Conservation (phyloP, 176 grass and related monocot species). For the Cenchrus fungigraminus region DNA sequence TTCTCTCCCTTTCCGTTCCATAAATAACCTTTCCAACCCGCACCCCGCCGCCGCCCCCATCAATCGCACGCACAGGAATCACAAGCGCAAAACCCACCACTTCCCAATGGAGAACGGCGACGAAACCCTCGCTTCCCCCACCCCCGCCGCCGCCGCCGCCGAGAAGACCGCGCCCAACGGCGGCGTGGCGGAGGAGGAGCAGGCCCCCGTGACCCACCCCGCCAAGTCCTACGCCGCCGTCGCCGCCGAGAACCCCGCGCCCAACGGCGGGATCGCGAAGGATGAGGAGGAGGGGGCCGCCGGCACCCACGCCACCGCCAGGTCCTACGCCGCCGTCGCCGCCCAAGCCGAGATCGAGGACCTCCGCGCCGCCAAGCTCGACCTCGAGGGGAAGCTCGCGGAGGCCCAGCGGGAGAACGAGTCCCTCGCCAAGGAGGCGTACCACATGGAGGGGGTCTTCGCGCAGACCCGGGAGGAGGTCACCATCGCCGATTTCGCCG, state of each 20-base stretch:
- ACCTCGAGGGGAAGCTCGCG: conserved; percentile 54
- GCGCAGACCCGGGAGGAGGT: conserved; percentile 38
- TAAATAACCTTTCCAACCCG: not conserved
- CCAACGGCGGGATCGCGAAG: conserved; percentile 15
- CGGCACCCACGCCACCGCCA: conserved; percentile 31
- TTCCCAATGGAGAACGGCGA: conserved; percentile 57
- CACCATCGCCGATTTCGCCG: conserved; percentile 36
- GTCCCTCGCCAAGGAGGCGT: conserved; percentile 20
- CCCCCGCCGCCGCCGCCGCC: conserved; percentile 18
- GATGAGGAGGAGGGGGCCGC: not conserved
- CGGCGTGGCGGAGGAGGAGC: conserved; percentile 5
- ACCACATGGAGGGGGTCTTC: conserved; percentile 51
- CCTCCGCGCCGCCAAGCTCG: conserved; percentile 49
- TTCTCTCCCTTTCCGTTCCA: not conserved
- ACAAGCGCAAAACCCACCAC: conserved; percentile 41
- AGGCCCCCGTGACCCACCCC: conserved; percentile 20
- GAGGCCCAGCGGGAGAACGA: conserved; percentile 36
- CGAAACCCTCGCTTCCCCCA: conserved; percentile 42
- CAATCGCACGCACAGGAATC: conserved; percentile 26
- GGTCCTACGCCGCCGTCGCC: conserved; percentile 48
- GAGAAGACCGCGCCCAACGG: conserved; percentile 35
- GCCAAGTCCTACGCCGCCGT: conserved; percentile 11
- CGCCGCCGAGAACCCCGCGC: conserved; percentile 5
- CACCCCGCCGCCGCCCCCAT: not conserved
- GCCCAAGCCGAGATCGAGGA: conserved; percentile 53